phyloP scores from a whole-genome alignment of 2,329 filamentous ascomycete species.

The Dactylellina sp. region DNA sequence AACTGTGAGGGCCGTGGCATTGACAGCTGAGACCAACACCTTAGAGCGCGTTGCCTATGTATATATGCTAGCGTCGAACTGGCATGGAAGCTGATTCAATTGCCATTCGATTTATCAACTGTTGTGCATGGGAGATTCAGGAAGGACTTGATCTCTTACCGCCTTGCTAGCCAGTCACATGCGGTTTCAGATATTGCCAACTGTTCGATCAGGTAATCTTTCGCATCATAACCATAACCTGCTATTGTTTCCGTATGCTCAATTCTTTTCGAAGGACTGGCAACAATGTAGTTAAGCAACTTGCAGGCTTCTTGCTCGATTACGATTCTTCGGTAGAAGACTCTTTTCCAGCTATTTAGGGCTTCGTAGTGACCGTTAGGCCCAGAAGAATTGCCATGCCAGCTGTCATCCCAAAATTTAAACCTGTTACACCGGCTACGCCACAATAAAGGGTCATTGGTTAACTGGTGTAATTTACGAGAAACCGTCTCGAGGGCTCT shows the following conservation, averaged over 20 bases:
- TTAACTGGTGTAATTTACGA: constrained; percentile 73
- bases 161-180: constrained; percentile 81
- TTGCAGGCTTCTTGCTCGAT: constrained; percentile 69
- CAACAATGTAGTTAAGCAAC: constrained; percentile 76
- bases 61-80: constrained; percentile 80
- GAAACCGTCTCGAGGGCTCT: constrained; percentile 72
- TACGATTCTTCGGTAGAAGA: constrained; percentile 72
- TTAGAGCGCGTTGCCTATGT: constrained; percentile 81
- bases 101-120: constrained; percentile 30
- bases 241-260: constrained; percentile 78
- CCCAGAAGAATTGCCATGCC: constrained; percentile 15
- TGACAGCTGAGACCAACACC: constrained; percentile 76
- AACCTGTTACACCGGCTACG: constrained; percentile 79
- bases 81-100: constrained; percentile 75
- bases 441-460: constrained; percentile 82
- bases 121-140: constrained; percentile 16
- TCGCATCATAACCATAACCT: constrained; percentile 83
- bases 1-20: constrained; percentile 70
- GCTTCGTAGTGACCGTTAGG: constrained; percentile 71
- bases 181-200: constrained; percentile 70
- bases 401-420: constrained; percentile 75
- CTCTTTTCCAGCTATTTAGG: constrained; percentile 77
- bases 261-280: constrained; percentile 76
- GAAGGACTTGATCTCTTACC: constrained; percentile 63
- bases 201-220: constrained; percentile 81